Conservation (phyloP, 108 stramenopile species). For the Cylindrotheca closterium region DNA sequence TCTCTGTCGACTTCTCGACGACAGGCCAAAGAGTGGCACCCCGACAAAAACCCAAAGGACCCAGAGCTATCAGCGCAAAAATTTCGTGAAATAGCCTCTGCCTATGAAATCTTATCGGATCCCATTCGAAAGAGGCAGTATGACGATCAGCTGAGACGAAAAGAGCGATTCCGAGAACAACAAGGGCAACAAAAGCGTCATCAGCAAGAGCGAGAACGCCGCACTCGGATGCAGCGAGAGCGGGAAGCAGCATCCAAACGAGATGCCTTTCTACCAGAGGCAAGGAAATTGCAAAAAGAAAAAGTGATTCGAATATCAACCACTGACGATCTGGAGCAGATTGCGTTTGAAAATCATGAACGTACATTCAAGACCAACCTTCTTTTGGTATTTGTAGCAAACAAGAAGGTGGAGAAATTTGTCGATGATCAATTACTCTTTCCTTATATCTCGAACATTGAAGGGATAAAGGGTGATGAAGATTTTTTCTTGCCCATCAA, state of each 20-base stretch:
- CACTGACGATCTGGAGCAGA: neutral
- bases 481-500: too few relatives aligned
- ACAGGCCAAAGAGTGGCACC: constrained; percentile 86
- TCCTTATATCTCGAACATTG: constrained; percentile 37
- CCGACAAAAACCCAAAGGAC: constrained; percentile 88
- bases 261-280: neutral
- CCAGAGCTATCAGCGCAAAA: too few relatives aligned
- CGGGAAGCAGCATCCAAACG: neutral
- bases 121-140: constrained; percentile 39
- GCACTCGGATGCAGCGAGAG: neutral
- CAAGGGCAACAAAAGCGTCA: constrained; percentile 1
- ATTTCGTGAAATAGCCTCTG: constrained; percentile 75
- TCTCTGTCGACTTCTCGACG: too few relatives aligned
- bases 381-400: constrained; percentile 18
- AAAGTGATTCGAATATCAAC: constrained; percentile 1
- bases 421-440: constrained; percentile 27
- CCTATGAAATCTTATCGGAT: constrained; percentile 78
- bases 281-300: neutral
- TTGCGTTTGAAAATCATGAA: constrained; percentile 2
- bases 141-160: constrained; percentile 43
- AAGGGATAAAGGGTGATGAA: constrained; percentile 16
- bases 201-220: neutral
- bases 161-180: neutral
- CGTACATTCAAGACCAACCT: constrained; percentile 11
- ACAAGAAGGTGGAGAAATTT: constrained; percentile 20